Percentiles rank a stretch among this genome's conserved stretches.
Evolutionary conservation across 176 grass and related monocot genomes (phyloP).

Genomic region (Sorghum bicolor): DNA sequence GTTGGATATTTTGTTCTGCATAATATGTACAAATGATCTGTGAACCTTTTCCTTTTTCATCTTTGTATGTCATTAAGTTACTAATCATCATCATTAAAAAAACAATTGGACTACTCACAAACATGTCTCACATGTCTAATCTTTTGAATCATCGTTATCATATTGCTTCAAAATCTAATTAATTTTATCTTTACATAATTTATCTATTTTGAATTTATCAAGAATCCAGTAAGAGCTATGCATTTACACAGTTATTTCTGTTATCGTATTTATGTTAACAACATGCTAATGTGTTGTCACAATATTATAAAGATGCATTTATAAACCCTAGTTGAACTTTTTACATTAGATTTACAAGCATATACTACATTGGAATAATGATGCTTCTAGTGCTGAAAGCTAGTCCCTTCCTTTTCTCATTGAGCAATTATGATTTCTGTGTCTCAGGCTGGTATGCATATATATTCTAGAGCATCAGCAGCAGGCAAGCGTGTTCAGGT

Average conservation of each 20-base stretch:
- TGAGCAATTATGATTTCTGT: constrained; percentile 13
- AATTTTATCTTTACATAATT: neutral
- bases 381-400: neutral
- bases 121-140: neutral
- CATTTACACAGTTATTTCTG: neutral
- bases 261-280: neutral
- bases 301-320: constrained; percentile 9
- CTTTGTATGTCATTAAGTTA: neutral
- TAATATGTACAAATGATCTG: too few species aligned
- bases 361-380: neutral
- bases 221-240: neutral
- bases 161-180: neutral
- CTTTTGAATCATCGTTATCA: neutral
- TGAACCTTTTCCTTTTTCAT: neutral
- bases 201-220: neutral
- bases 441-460: constrained; percentile 96
- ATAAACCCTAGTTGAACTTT: neutral
- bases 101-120: neutral
- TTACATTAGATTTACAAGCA: constrained; percentile 2
- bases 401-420: neutral
- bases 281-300: neutral
- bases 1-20: neutral
- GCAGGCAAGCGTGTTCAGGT: constrained; percentile 97
- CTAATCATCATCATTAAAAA: neutral
- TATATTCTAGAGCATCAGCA: constrained; percentile 89